Base-by-base conservation (phyloP, 805 yeast species). In the Starmera amethionina region DNA sequence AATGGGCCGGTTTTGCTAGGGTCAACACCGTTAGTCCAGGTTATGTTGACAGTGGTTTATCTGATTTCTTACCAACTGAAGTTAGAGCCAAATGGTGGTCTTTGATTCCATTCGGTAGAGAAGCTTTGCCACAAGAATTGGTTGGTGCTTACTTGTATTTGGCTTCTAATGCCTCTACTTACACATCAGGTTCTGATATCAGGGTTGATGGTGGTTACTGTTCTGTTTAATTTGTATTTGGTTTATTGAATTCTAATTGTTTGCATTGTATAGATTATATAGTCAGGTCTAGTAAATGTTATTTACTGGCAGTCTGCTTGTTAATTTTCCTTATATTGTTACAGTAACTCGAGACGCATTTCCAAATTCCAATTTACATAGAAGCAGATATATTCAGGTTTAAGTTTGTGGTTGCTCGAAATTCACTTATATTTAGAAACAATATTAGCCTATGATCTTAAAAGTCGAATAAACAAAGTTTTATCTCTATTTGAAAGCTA, bases 1-100 rank as follows among this genome's bases (percentile, higher is more conserved):
- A 84, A 63, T 84, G 88, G 89, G 77, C 88, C n/a, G 75, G 79
- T 2, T 82, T 82, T 54, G 94, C 90, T n/a, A 73, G 95, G 49
- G 90, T 80, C 42, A 85, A 85, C 66, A 68, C 84, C 27, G 73
- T 85, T 28, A 78, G 87, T 13, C 95, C 95, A 18, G 95, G 95
- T n/a, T 85, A 86, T 66, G 81, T 84, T 45, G 73, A 72, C 43
- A 82, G 94, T 8, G 86, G 80, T 46, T 69, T 85, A 46, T 68
- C 78, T 7, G 69, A 65, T 47, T 65, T 64, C 38, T 56, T 72
- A 7, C 72, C 75, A 30, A 50, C 55, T 28, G 73, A 70, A 36
- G 60, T 65, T 44, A 62, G 64, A 46, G 59, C 60, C 32, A 63
- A 62, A 43, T 78, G 84, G 84, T 59, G 68, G 58, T 46, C 59